Evolutionary conservation across 768 basidiomycete genomes (phyloP), one percentile per base, ranked within the genome.

Genomic region (Piloderma croceum): DNA sequence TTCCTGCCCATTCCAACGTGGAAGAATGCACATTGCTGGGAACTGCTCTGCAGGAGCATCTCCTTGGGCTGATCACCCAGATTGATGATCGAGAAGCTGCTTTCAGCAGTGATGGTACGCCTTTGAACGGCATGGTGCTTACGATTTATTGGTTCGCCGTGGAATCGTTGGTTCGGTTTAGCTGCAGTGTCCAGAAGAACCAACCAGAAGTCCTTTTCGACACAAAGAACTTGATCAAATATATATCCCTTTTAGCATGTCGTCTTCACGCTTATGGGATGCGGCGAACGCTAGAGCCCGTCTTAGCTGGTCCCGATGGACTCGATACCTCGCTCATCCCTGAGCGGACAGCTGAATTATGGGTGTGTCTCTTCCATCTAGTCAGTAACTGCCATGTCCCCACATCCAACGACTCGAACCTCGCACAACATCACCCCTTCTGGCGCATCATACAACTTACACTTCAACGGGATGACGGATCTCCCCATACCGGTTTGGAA

Each of bases 281-380:
- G 34, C 67, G 73, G 24, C 51, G 62, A 6, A 64, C 71, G 0
- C 63, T 79, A 45, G 46, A 58, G 7, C 54, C 63, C 1, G 51
- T 83, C 19, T 35, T 50, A 25, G 61, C 64, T 39, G 40, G 42
- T 10, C 57, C 57, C 7, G 48, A 58, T 12, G 47, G 52, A 9
- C 48, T 70, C 4, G 67, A 71, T 46, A 61, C 60, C 18, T 56
- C 63, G 22, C 54, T 60, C 25, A 46, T 72, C 32, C 46, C 65
- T 10, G 63, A 71, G 46, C 67, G 65, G 31, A 66, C 71, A 1
- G 69, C 76, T 2, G 83, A 90, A 50, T 48, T 83, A 13, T 94
- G 91, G 92, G 68, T 89, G 35, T 77, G 75, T 25, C 52, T 90
- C 17, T 67, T 86, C 24, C 78, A 88, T 48, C 50, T 86, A n/a